Percentiles rank a stretch among this genome's conserved stretches.
Evolutionary conservation across 257 asterid genomes (phyloP).

Genomic region (Prunella vulgaris): DNA sequence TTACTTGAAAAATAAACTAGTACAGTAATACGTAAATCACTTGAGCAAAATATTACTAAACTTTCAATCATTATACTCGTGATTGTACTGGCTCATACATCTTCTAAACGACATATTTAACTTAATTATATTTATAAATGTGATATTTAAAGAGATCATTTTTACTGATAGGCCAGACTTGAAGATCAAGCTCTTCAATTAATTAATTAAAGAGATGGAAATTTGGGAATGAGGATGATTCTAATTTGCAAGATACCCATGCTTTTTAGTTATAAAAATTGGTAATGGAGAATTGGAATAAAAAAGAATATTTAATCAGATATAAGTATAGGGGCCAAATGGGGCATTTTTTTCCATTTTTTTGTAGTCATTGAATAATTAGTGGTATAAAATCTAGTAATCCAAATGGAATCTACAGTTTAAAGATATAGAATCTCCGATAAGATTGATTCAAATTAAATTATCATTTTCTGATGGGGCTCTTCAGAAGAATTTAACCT

Average conservation of each 20-base stretch:
- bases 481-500: constrained; percentile 26
- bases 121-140: not conserved
- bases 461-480: constrained; percentile 23
- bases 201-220: constrained; percentile 5
- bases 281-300: constrained; percentile 31
- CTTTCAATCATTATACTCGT: too few relatives aligned
- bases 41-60: too few relatives aligned
- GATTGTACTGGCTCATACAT: too few relatives aligned
- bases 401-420: constrained; percentile 49
- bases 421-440: constrained; percentile 25
- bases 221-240: constrained; percentile 23
- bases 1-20: too few relatives aligned
- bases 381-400: constrained; percentile 42
- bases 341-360: constrained; percentile 4
- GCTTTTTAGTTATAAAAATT: not conserved
- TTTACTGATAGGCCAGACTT: not conserved
- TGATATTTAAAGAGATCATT: not conserved
- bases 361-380: constrained; percentile 2
- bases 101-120: not conserved
- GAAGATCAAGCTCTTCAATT: not conserved
- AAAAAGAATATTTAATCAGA: constrained; percentile 17
- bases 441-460: constrained; percentile 31
- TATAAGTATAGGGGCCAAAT: constrained; percentile 19
- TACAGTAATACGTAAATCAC: too few relatives aligned
- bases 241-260: constrained; percentile 31